These are phyloP conservation scores for Pachysandra terminalis DNA, from an alignment of 164 flowering plant genomes.

Conservation along the genomic window DNA sequence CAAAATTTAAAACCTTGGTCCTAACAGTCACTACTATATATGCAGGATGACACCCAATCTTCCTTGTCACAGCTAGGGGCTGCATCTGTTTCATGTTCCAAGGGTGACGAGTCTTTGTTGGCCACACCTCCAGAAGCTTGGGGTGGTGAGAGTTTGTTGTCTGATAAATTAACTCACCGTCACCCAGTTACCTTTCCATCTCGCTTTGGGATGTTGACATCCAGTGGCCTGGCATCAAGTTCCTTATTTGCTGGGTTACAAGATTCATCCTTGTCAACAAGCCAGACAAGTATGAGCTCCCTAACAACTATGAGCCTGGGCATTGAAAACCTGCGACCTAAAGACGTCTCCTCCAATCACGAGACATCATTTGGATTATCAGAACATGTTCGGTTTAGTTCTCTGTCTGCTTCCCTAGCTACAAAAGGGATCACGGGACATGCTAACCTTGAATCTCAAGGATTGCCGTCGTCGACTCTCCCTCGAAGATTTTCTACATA, in stretches of 20 bases:
- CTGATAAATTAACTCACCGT: conserved; percentile 59
- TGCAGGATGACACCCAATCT: conserved; percentile 70
- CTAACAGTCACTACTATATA: too few species aligned
- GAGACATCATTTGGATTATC: conserved; percentile 46
- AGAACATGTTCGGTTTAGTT: conserved; percentile 44
- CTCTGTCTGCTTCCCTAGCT: conserved; percentile 36
- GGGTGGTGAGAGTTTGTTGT: conserved; percentile 79
- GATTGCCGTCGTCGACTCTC: conserved; percentile 36
- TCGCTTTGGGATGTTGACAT: conserved; percentile 44
- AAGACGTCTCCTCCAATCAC: conserved; percentile 44
- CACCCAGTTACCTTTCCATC: conserved; percentile 49
- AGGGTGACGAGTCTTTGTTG: conserved; percentile 49
- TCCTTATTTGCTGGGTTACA: conserved; percentile 48
- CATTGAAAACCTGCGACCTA: conserved; percentile 36
- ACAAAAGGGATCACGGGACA: conserved; percentile 37
- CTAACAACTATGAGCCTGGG: conserved; percentile 30
- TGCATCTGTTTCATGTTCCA: conserved; percentile 50
- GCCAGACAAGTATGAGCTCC: conserved; percentile 38
- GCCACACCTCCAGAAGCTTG: conserved; percentile 94
- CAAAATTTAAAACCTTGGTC: too few species aligned
- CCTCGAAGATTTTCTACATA: conserved; percentile 70
- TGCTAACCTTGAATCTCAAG: conserved; percentile 45
- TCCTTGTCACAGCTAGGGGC: conserved; percentile 38
- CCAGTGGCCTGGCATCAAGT: conserved; percentile 43
- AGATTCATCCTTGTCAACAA: conserved; percentile 40